Evolutionary conservation across 139 green algal genomes (phyloP).

Genomic region (Auxenochlorella pyrenoidosa): DNA sequence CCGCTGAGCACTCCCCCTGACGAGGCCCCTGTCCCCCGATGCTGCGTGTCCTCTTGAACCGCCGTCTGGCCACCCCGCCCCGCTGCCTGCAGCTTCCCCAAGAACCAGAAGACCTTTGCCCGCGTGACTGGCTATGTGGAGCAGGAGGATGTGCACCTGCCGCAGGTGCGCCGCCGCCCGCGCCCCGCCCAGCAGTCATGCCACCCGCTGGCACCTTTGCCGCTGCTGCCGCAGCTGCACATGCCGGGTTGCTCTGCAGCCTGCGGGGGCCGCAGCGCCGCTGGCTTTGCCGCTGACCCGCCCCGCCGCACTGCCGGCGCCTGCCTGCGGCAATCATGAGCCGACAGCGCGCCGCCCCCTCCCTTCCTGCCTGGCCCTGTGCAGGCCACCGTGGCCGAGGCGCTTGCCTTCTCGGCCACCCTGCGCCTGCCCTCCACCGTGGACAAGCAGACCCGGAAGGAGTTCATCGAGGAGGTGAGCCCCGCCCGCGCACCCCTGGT

Average conservation of each 20-base stretch:
- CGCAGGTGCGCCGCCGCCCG: not conserved
- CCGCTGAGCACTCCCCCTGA: no score
- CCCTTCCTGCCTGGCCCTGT: not conserved
- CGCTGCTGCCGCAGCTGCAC: no score
- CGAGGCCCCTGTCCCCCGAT: no score
- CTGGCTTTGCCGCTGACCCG: no score
- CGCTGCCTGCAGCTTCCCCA: conserved; percentile 44
- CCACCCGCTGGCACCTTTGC: not conserved
- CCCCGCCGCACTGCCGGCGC: no score
- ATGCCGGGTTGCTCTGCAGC: no score
- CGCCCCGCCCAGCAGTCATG: not conserved
- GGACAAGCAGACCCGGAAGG: conserved; percentile 31
- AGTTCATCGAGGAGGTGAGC: conserved; percentile 59
- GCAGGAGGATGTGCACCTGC: conserved; percentile 25
- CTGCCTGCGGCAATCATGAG: no score
- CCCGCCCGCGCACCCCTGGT: no score
- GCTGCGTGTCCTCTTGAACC: no score
- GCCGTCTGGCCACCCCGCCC: no score
- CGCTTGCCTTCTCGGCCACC: conserved; percentile 55
- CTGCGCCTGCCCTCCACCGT: conserved; percentile 62
- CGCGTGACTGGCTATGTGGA: conserved; percentile 53
- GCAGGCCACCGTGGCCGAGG: conserved; percentile 62
- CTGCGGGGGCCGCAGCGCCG: no score
- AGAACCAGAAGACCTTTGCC: conserved; percentile 54
- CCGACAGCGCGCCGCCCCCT: no score